Base-by-base conservation (phyloP, 768 basidiomycete species). In the Naganishia friedmannii region DNA sequence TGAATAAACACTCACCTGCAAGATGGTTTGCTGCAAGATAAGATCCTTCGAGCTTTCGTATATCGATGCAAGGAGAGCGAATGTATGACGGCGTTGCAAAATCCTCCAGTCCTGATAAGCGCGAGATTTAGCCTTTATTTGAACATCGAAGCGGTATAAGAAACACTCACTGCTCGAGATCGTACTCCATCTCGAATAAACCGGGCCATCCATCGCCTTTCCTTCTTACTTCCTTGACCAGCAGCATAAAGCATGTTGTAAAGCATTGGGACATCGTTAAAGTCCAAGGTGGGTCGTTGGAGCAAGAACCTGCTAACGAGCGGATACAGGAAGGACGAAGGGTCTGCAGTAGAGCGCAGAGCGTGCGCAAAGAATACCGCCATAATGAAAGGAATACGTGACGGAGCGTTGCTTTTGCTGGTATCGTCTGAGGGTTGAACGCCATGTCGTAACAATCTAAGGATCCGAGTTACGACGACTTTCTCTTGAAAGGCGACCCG, bases 261-360 rank as follows among this genome's bases (percentile, higher is more conserved):
- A 5, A 99, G 82, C 88, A 97, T 88, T 0, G 95, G 95, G 0
- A 97, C 91, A 76, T 97, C 94, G 0, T 82, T 83, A 0, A 83
- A 82, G 75, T 97, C 94, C 8, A 97, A 82, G 67, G 87, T 85
- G 0, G 92, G 89, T 1, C 95, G 87, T 80, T 96, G 93, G 0
- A 98, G 85, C 6, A 98, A 86, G 84, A 96, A 97, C 5, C 90
- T 86, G 0, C 91, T 88, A 0, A 89, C 90, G 19, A 89, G 82
- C 0, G 94, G 92, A 77, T 95, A 98, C 53, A 91, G 88, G 79
- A 92, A 91, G 63, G 89, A 88, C 1, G 90, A 88, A 0, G 95
- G 93, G 72, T 91, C 89, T 81, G 93, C 94, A 39, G 95, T 84
- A 0, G 87, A 88, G 32, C 89, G 85, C 5, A 96, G 82, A 1